Percentiles rank a stretch among this genome's conserved stretches.
Conservation (phyloP, 345 rosid genomes). For the Salix udensis region DNA sequence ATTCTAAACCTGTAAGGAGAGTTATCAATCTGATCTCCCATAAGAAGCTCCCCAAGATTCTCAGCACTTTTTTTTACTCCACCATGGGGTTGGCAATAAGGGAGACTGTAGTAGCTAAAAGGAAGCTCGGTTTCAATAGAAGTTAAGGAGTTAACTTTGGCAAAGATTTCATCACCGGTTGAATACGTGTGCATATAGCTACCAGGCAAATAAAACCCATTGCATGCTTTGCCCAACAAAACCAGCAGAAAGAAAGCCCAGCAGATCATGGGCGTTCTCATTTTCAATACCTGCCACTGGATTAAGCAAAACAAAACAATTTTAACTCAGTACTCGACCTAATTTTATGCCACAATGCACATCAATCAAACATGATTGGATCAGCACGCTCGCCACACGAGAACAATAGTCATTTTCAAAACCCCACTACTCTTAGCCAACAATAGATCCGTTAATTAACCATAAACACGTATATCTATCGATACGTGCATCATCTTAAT, state of each 20-base stretch:
- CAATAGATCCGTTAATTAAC: not conserved
- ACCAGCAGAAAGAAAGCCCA: slow-evolving; percentile 42
- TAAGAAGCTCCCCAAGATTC: slow-evolving; percentile 87
- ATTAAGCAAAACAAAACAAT: slow-evolving; percentile 8
- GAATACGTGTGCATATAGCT: slow-evolving; percentile 85
- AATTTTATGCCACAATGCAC: not conserved
- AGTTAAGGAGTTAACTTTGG: slow-evolving; percentile 87
- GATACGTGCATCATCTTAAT: not conserved
- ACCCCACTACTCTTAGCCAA: not conserved
- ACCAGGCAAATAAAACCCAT: slow-evolving; percentile 83
- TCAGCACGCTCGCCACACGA: not conserved
- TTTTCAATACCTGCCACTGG: slow-evolving; percentile 11
- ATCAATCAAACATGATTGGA: not conserved
- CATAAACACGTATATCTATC: not conserved
- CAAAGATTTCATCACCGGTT: slow-evolving; percentile 35
- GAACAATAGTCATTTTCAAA: not conserved
- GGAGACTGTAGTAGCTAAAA: slow-evolving; percentile 69
- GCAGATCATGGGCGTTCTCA: slow-evolving; percentile 29
- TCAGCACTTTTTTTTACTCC: slow-evolving; percentile 73
- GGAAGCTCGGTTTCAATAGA: slow-evolving; percentile 91
- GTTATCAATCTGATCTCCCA: slow-evolving; percentile 93
- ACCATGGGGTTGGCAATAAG: slow-evolving; percentile 56
- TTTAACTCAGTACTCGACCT: not conserved
- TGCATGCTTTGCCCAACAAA: slow-evolving; percentile 37
- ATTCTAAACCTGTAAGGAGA: slow-evolving; percentile 71